These are phyloP conservation scores for Cyclotella choctawhatcheeana DNA, from an alignment of 108 stramenopile species.

Conservation along the genomic window DNA sequence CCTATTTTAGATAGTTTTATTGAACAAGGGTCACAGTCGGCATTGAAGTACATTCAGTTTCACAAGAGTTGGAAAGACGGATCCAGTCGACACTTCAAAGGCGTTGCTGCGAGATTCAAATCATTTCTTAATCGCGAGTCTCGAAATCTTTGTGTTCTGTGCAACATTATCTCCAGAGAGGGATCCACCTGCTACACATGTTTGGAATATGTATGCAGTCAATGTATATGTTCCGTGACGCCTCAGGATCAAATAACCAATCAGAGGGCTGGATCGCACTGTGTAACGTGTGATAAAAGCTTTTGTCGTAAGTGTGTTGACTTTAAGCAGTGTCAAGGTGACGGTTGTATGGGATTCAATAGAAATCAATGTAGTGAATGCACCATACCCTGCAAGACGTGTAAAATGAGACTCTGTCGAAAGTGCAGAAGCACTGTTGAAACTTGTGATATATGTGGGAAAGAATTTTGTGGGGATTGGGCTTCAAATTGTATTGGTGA, in stretches of 20 bases:
- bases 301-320: constrained; percentile 5
- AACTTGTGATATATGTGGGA: background rate
- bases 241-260: background rate
- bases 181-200: constrained; percentile 1
- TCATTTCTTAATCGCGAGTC: background rate
- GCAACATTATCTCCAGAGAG: background rate
- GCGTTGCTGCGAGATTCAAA: background rate
- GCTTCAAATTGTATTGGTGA: background rate
- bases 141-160: background rate
- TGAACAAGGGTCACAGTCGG: background rate
- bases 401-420: background rate
- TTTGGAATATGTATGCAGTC: background rate
- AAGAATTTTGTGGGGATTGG: background rate
- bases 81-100: background rate
- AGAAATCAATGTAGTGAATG: background rate
- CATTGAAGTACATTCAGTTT: constrained; percentile 16
- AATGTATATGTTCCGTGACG: background rate
- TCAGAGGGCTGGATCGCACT: background rate
- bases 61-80: constrained; percentile 13
- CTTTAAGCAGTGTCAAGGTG: background rate
- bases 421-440: background rate
- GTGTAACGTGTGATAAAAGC: background rate
- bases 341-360: background rate
- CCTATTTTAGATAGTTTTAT: constrained; percentile 24
- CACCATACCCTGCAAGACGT: background rate